Evolutionary conservation across 75 land plant genomes (phyloP).

Genomic region (Picea sitchensis): DNA sequence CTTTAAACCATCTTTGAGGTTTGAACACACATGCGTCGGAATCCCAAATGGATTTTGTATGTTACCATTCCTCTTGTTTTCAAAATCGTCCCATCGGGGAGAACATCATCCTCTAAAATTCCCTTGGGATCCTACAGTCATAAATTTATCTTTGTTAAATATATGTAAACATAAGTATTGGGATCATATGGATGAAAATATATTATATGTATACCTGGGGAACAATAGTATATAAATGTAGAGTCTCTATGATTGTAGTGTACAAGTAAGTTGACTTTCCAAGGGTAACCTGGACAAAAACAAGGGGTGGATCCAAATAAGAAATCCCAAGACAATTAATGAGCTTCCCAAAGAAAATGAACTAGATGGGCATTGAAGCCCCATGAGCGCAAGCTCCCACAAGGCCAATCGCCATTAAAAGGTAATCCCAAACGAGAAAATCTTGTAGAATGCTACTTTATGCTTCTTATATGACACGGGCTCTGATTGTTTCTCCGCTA

Average conservation of each 20-base stretch:
- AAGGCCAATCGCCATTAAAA: constrained; percentile 73
- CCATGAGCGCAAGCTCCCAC: constrained; percentile 58
- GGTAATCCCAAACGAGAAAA: constrained; percentile 70
- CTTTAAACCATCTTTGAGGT: constrained; percentile 83
- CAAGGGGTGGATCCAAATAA: constrained; percentile 49
- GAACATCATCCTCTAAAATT: constrained; percentile 64
- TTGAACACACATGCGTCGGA: constrained; percentile 66
- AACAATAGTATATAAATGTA: constrained; percentile 79
- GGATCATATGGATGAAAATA: too few species aligned
- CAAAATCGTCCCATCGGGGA: constrained; percentile 86
- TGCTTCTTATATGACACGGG: constrained; percentile 23
- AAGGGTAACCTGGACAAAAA: constrained; percentile 67
- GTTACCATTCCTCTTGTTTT: constrained; percentile 75
- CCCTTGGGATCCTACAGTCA: constrained; percentile 72
- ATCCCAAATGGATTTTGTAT: constrained; percentile 83
- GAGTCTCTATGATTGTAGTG: constrained; percentile 74
- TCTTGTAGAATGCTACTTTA: constrained; percentile 69
- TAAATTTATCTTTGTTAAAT: not conserved
- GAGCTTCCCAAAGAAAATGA: too few species aligned
- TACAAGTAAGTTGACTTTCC: constrained; percentile 56
- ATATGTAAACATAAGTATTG: not conserved
- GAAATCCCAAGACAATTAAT: too few species aligned
- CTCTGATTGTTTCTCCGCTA: constrained; percentile 14
- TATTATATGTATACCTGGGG: constrained; percentile 52
- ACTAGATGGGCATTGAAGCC: too few species aligned